These are phyloP conservation scores for Penicillium capsulatum DNA, from an alignment of 2,329 filamentous ascomycete genomes.

Conservation along the genomic window DNA sequence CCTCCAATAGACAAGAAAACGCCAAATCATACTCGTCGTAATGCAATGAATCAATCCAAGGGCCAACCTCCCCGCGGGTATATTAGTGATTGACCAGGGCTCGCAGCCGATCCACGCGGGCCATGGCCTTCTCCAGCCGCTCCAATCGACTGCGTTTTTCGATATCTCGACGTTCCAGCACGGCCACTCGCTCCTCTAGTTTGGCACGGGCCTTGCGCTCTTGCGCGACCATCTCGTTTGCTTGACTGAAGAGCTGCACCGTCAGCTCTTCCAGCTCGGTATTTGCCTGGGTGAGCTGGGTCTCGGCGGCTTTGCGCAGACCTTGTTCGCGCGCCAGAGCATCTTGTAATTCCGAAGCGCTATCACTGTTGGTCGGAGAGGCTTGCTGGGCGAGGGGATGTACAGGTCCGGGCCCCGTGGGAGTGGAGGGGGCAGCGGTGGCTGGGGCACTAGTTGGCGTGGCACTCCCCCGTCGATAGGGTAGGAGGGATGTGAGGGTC, in stretches of 20 bases:
- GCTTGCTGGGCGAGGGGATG: slow-evolving; percentile 13
- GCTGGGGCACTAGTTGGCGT: slow-evolving; percentile 26
- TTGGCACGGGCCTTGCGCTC: slow-evolving; percentile 57
- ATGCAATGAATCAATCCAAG: background rate
- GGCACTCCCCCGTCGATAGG: slow-evolving; percentile 36
- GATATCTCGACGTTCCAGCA: slow-evolving; percentile 45
- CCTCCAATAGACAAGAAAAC: slow-evolving; percentile 9
- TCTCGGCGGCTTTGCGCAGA: slow-evolving; percentile 56
- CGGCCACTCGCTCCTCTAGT: slow-evolving; percentile 46
- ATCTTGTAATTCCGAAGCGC: slow-evolving; percentile 47
- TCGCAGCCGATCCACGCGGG: slow-evolving; percentile 55
- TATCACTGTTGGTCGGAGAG: slow-evolving; percentile 24
- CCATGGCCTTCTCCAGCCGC: slow-evolving; percentile 54
- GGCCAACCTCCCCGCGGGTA: background rate
- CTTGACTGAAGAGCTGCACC: slow-evolving; percentile 57
- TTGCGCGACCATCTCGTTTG: slow-evolving; percentile 63
- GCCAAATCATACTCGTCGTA: slow-evolving; percentile 4
- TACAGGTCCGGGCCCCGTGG: slow-evolving; percentile 10
- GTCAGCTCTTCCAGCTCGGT: slow-evolving; percentile 60
- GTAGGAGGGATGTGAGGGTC: slow-evolving; percentile 38
- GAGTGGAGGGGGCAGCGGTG: slow-evolving; percentile 21
- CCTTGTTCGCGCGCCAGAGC: slow-evolving; percentile 53
- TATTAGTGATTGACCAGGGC: slow-evolving; percentile 46
- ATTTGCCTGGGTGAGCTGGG: slow-evolving; percentile 51
- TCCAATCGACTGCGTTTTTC: slow-evolving; percentile 52